Percentiles rank a stretch among this genome's conserved stretches.
Evolutionary conservation across 768 basidiomycete genomes (phyloP).

Genomic region (Lentinula detonsa): DNA sequence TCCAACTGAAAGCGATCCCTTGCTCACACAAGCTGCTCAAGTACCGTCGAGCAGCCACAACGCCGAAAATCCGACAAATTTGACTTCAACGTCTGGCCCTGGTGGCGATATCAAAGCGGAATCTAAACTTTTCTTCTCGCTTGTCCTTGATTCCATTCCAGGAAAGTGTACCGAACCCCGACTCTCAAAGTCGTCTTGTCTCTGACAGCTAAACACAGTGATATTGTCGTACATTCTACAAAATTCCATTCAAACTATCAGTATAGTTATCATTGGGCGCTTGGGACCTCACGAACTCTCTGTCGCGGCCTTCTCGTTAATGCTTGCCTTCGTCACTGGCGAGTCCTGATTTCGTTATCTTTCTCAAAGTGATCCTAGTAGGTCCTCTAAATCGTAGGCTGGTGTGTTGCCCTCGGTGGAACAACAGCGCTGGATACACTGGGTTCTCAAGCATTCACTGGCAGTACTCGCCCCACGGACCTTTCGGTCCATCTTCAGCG

Average conservation of each 20-base stretch:
- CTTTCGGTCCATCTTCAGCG: conserved; percentile 70
- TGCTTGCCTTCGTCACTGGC: conserved; percentile 78
- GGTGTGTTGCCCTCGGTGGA: conserved; percentile 75
- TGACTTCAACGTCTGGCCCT: conserved; percentile 9
- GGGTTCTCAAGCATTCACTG: conserved; percentile 74
- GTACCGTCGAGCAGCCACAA: neutral
- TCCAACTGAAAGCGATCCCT: conserved; percentile 25
- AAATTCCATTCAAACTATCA: conserved; percentile 65
- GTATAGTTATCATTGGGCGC: conserved; percentile 58
- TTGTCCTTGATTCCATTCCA: conserved; percentile 53
- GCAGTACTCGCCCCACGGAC: conserved; percentile 50
- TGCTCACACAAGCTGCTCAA: conserved; percentile 11
- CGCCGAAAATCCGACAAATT: conserved; percentile 11
- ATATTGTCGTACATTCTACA: conserved; percentile 68
- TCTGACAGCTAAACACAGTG: conserved; percentile 28
- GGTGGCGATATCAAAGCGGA: conserved; percentile 6
- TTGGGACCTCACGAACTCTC: conserved; percentile 68
- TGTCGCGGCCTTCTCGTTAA: conserved; percentile 65
- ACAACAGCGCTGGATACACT: conserved; percentile 74
- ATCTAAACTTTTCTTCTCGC: conserved; percentile 33
- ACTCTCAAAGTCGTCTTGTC: neutral
- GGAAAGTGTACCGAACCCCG: conserved; percentile 26
- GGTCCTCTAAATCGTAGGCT: conserved; percentile 38
- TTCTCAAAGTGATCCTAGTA: conserved; percentile 44
- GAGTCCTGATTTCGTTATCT: conserved; percentile 32